phyloP scores from a whole-genome alignment of 345 rosid species.

The Brassica nigra region DNA sequence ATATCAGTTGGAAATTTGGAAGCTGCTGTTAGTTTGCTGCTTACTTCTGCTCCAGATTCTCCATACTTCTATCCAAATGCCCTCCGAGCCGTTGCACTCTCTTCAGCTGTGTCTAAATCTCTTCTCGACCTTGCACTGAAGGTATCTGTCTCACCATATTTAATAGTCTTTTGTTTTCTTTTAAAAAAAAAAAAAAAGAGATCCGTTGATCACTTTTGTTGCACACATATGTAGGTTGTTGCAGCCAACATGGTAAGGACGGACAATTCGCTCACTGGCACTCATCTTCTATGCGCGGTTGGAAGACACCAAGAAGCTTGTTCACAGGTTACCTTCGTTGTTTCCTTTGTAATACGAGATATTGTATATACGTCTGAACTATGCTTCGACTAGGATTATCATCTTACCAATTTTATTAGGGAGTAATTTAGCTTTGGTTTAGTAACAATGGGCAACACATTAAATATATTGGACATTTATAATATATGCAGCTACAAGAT shows the following conservation, averaged over 20 bases:
- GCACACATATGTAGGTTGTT: slow-evolving; percentile 60
- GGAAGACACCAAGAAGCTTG: slow-evolving; percentile 99
- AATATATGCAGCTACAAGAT: slow-evolving; percentile 77
- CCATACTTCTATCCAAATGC: slow-evolving; percentile 91
- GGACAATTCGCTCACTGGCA: slow-evolving; percentile 84
- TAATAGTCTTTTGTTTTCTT: slow-evolving; percentile 4
- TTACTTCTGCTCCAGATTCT: slow-evolving; percentile 89
- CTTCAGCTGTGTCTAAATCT: slow-evolving; percentile 94
- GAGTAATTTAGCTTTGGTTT: slow-evolving; percentile 13
- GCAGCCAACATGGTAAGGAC: slow-evolving; percentile 98
- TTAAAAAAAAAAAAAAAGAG: background rate
- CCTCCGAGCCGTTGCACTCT: slow-evolving; percentile 93
- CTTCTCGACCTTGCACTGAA: slow-evolving; percentile 96
- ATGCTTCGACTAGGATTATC: slow-evolving; percentile 1
- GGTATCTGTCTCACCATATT: slow-evolving; percentile 43
- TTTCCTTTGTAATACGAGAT: slow-evolving; percentile 1
- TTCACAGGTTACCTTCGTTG: slow-evolving; percentile 74
- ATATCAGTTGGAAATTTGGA: slow-evolving; percentile 91
- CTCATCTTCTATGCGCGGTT: slow-evolving; percentile 95
- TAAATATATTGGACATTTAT: background rate
- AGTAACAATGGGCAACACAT: background rate
- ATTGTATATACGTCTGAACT: slow-evolving; percentile 14
- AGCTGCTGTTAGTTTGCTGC: slow-evolving; percentile 93
- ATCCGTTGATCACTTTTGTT: slow-evolving; percentile 12
- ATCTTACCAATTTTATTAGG: background rate